Percentiles rank a stretch among this genome's conserved stretches.
Conservation (phyloP, 495 filamentous ascomycete genomes). For the Neurospora sp. region DNA sequence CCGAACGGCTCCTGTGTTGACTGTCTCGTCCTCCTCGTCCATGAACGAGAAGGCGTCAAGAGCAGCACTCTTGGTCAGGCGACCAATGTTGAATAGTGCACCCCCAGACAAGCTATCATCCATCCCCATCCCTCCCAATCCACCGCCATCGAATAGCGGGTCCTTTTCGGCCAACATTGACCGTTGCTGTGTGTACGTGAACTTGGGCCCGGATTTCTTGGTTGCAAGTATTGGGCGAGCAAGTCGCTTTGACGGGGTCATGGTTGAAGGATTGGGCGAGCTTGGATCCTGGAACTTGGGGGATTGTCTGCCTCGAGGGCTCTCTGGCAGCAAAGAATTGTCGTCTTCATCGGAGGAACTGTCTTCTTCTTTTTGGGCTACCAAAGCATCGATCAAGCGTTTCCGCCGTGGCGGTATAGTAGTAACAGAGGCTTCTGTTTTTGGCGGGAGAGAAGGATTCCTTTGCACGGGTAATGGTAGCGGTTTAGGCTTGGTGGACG, state of each 20-base stretch:
- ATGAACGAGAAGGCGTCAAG: constrained; percentile 19
- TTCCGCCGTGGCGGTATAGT: constrained; percentile 21
- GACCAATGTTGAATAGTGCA: constrained; percentile 29
- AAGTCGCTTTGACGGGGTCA: constrained; percentile 1
- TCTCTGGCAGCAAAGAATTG: constrained; percentile 1
- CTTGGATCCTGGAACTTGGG: constrained; percentile 7
- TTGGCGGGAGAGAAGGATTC: constrained; percentile 4
- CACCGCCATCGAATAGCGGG: constrained; percentile 15
- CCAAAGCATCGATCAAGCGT: constrained; percentile 47
- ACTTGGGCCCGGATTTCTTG: constrained; percentile 23
- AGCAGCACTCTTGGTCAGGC: constrained; percentile 22
- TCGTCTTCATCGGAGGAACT: constrained; percentile 13
- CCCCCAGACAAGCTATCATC: constrained; percentile 21
- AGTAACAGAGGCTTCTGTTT: not conserved
- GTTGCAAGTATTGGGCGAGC: constrained; percentile 7
- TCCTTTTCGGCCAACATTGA: constrained; percentile 38
- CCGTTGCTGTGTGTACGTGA: constrained; percentile 41
- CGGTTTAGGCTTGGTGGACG: constrained; percentile 5
- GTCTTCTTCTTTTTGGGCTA: constrained; percentile 24
- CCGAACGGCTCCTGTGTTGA: constrained; percentile 49
- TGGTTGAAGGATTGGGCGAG: constrained; percentile 3
- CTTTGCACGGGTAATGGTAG: constrained; percentile 3
- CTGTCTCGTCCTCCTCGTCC: constrained; percentile 45
- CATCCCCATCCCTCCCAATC: constrained; percentile 17
- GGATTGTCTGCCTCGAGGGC: not conserved